phyloP scores from a whole-genome alignment of 2,329 filamentous ascomycete species.

The Diaporthe velutina region DNA sequence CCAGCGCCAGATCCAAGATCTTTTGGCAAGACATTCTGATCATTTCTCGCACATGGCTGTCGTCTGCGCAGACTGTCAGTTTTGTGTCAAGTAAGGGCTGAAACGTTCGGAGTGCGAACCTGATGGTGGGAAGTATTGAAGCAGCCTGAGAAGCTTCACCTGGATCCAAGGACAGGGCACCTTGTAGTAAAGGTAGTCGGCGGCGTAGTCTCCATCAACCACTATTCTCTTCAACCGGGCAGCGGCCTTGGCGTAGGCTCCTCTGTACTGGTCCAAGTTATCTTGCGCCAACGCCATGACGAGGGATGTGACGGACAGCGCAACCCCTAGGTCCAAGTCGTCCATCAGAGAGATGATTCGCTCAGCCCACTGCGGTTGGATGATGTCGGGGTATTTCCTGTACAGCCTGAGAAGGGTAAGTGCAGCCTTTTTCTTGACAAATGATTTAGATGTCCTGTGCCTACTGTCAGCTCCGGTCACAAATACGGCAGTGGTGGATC shows the following conservation, averaged over 20 bases:
- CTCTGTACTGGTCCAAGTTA: conserved; percentile 92
- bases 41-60: conserved; percentile 90
- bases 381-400: conserved; percentile 92
- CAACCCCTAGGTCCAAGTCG: conserved; percentile 92
- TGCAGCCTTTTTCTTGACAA: conserved; percentile 99
- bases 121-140: conserved; percentile 97
- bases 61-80: conserved; percentile 69
- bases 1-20: conserved; percentile 91
- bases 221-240: conserved; percentile 90
- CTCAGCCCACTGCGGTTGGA: conserved; percentile 97
- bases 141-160: conserved; percentile 89
- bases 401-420: conserved; percentile 93
- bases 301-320: conserved; percentile 93
- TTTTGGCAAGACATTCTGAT: conserved; percentile 92
- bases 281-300: conserved; percentile 96
- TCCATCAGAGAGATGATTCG: conserved; percentile 99
- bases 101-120: conserved; percentile 53
- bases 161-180: conserved; percentile 99
- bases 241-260: conserved; percentile 93
- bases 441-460: conserved; percentile 81
- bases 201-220: conserved; percentile 88
- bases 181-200: conserved; percentile 98
- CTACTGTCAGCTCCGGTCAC: conserved; percentile 17
- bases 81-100: neutral
- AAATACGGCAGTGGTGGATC: conserved; percentile 50